Conservation (phyloP, 257 asterid genomes). For the Solanum gracilifrons region DNA sequence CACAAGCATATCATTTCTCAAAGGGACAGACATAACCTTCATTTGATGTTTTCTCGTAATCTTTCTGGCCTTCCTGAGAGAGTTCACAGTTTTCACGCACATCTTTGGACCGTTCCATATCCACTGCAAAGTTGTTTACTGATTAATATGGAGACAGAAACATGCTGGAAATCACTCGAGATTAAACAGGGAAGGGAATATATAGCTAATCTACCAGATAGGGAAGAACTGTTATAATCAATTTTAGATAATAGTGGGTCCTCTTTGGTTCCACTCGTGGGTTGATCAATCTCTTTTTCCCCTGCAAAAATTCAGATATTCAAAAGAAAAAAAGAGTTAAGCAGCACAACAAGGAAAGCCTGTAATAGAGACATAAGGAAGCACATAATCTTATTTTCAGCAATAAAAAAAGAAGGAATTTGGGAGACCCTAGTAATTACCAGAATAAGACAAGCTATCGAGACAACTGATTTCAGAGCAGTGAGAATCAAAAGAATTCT, state of each 20-base stretch:
- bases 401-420: neutral
- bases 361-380: neutral
- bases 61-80: constrained; percentile 10
- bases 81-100: constrained; percentile 8
- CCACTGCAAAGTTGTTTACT: constrained; percentile 1
- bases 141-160: neutral
- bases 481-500: neutral
- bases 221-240: neutral
- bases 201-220: neutral
- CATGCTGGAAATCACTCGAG: neutral
- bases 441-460: constrained; percentile 31
- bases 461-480: constrained; percentile 17
- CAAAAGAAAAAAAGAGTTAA: neutral
- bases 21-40: neutral
- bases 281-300: neutral
- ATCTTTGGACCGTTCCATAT: constrained; percentile 2
- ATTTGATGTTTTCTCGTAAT: constrained; percentile 9
- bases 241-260: neutral
- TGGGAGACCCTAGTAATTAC: constrained; percentile 20
- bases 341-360: neutral
- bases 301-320: neutral
- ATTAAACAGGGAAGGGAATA: neutral
- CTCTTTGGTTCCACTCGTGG: neutral
- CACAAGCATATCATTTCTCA: constrained; percentile 15
- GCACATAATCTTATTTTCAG: neutral